A percentile compares a stretch with the other conserved stretches of the same genome.
Evolutionary conservation across 768 basidiomycete species (phyloP).

Genomic region (Guyanaporus albipodus): DNA sequence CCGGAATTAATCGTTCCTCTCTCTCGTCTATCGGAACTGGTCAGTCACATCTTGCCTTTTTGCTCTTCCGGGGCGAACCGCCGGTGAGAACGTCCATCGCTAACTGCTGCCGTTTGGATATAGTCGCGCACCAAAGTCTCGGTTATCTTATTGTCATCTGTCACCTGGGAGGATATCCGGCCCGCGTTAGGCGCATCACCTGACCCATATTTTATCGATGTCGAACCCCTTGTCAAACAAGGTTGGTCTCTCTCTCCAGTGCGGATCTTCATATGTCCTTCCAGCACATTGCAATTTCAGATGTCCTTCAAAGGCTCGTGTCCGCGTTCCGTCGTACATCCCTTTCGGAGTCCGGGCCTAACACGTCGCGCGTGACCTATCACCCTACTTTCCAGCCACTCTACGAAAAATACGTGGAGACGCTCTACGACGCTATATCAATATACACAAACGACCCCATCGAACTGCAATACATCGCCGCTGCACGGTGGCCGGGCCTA

Average conservation of each 20-base stretch:
- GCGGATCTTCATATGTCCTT: not conserved
- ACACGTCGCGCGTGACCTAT: slow-evolving; percentile 35
- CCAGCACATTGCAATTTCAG: slow-evolving; percentile 16
- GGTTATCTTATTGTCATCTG: slow-evolving; percentile 60
- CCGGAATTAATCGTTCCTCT: slow-evolving; percentile 69
- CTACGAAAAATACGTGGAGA: slow-evolving; percentile 58
- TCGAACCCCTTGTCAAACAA: slow-evolving; percentile 52
- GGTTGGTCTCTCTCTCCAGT: slow-evolving; percentile 38
- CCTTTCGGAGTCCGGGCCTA: not conserved
- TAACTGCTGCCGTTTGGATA: slow-evolving; percentile 5
- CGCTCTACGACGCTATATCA: slow-evolving; percentile 57
- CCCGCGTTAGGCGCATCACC: slow-evolving; percentile 65
- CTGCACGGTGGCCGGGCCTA: slow-evolving; percentile 80
- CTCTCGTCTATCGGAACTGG: slow-evolving; percentile 67
- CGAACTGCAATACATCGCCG: slow-evolving; percentile 72
- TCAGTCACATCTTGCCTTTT: slow-evolving; percentile 32
- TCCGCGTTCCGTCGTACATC: slow-evolving; percentile 34
- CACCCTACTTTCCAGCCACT: slow-evolving; percentile 54
- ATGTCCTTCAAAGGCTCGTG: slow-evolving; percentile 35
- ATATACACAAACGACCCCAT: slow-evolving; percentile 62
- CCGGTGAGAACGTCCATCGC: not conserved
- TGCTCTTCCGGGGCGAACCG: not conserved
- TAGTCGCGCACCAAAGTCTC: slow-evolving; percentile 59
- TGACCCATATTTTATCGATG: slow-evolving; percentile 66
- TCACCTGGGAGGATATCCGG: slow-evolving; percentile 69